Percentiles rank a stretch among this genome's conserved stretches.
These are phyloP conservation scores for Torulaspora microellipsoides DNA, from an alignment of 805 yeast species.

Conservation along the genomic window DNA sequence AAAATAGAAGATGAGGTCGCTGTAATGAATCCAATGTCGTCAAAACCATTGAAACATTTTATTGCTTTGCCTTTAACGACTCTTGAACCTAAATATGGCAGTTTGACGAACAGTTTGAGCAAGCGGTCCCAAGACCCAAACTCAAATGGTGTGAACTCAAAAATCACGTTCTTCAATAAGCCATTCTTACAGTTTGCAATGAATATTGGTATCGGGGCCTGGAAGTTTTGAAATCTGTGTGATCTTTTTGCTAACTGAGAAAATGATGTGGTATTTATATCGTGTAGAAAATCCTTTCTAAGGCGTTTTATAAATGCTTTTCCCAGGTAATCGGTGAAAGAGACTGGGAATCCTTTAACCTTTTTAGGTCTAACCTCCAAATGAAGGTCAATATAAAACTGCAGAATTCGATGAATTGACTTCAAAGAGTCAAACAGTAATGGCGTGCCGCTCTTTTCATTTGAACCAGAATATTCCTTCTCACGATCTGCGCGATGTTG, in stretches of 20 bases:
- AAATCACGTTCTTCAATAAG: conserved; percentile 35
- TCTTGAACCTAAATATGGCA: conserved; percentile 49
- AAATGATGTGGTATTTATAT: conserved; percentile 39
- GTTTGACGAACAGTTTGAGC: conserved; percentile 44
- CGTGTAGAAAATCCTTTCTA: conserved; percentile 32
- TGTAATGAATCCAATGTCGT: conserved; percentile 54
- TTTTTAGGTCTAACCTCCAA: conserved; percentile 50
- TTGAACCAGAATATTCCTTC: conserved; percentile 8
- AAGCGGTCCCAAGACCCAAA: conserved; percentile 63
- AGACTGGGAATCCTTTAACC: conserved; percentile 47
- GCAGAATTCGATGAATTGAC: conserved; percentile 34
- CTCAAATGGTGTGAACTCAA: conserved; percentile 62
- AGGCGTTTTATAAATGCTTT: conserved; percentile 47
- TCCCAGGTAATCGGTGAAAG: conserved; percentile 69
- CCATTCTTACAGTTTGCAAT: conserved; percentile 39
- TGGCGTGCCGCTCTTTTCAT: conserved; percentile 6
- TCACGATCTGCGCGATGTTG: conserved; percentile 19
- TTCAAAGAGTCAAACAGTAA: conserved; percentile 25
- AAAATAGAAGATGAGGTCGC: conserved; percentile 64
- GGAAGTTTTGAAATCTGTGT: conserved; percentile 34
- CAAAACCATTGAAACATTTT: conserved; percentile 49
- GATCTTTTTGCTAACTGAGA: conserved; percentile 25
- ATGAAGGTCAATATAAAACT: conserved; percentile 51
- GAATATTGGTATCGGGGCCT: conserved; percentile 50
- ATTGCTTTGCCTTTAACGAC: conserved; percentile 42